Evolutionary conservation across 2,329 filamentous ascomycete species (phyloP), one percentile per base, ranked within the genome.

Genomic region (Falciphora oryzae): DNA sequence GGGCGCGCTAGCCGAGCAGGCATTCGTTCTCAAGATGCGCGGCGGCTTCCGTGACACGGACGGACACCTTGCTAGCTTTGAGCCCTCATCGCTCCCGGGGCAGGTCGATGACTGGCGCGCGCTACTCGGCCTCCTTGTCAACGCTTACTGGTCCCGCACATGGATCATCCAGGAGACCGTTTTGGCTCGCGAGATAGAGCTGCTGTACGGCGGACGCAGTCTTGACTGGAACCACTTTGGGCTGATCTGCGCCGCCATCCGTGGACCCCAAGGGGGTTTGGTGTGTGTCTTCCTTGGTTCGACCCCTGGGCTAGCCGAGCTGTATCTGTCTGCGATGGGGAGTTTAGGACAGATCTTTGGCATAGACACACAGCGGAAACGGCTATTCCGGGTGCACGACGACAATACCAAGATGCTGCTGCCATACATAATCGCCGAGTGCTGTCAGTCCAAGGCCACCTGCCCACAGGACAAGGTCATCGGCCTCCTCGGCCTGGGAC

Each of bases 111-210:
- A 27, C 4, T 58, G 57, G 57, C 57, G 57, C 25, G 25, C 57
- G 3, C 28, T 27, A 4, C 57, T 58, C 3, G 13, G n/a, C 8
- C 25, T 27, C 57, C 11, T 58, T 27, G n/a, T 11, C 25, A 25
- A 6, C 22, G 7, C 18, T 3, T 58, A 58, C 25, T 29, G 57
- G 57, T 27, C 25, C 25, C 60, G 60, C 8, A 62, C 53, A 1
- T 62, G 60, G 60, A 29, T 56, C 18, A 53, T 62, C 3, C 60
- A 62, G 27, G 57, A 58, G 57, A 22, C 25, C 6, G 22, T 58
- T 11, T n/a, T 27, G 57, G 57, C 57, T 29, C 57, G 57, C 25
- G 22, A 58, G 22, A 6, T 27, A 16, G 4, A 27, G 57, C 8
- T 58, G 25, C 57, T 58, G 13, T 58, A 58, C 28, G 57, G 57